Evolutionary conservation across 805 yeast species (phyloP).

Genomic region (Yarrowia divulgata): DNA sequence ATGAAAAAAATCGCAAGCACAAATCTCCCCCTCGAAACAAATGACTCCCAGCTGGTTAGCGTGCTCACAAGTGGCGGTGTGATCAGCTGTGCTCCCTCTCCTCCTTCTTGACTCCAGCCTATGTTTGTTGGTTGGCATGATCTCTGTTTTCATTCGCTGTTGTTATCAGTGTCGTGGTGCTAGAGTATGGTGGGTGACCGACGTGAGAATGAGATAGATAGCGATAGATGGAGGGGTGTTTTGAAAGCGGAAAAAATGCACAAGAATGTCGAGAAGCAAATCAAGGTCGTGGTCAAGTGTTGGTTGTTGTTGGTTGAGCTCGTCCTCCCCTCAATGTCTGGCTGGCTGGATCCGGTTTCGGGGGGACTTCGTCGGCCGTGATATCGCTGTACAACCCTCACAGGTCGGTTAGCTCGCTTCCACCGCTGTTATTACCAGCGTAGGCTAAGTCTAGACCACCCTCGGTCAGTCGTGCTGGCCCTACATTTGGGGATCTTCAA

Average conservation of each 20-base stretch:
- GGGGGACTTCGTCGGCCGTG: no score
- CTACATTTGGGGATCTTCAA: not conserved
- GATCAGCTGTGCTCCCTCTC: not conserved
- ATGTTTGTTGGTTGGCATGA: no score
- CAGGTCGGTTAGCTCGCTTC: constrained; percentile 14
- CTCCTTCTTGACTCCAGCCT: no score
- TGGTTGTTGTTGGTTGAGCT: not conserved
- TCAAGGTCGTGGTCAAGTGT: not conserved
- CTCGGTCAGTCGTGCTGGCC: not conserved
- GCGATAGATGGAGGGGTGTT: not conserved
- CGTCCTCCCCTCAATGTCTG: not conserved
- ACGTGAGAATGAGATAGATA: not conserved
- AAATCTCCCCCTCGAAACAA: no score
- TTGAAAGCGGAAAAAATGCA: not conserved
- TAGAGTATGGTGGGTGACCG: no score
- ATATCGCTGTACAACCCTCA: not conserved
- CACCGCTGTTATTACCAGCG: not conserved
- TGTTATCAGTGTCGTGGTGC: constrained; percentile 22
- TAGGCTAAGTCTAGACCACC: constrained; percentile 13
- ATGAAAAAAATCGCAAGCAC: no score
- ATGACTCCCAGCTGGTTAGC: not conserved
- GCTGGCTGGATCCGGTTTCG: no score
- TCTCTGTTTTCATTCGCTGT: not conserved
- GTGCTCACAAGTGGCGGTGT: not conserved
- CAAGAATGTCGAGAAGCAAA: not conserved